phyloP scores from a whole-genome alignment of 176 grass and related monocot genomes.

The Rhynchospora breviuscula region DNA sequence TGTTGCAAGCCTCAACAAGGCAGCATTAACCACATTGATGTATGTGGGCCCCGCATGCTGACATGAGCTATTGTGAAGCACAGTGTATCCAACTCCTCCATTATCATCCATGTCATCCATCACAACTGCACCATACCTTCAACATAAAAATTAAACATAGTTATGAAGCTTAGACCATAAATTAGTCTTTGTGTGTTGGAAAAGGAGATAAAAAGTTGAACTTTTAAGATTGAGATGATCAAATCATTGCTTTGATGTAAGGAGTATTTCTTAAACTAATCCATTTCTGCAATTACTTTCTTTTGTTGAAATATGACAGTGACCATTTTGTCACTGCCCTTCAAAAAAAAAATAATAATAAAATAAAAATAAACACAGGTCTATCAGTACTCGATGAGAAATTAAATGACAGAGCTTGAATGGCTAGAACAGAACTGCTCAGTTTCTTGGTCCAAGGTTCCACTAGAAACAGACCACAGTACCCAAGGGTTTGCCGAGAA shows the following conservation, averaged over 20 bases:
- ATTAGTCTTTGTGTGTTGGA: not conserved
- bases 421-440: not conserved
- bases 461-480: not conserved
- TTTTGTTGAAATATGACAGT: too few species aligned
- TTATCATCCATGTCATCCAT: conserved; percentile 34
- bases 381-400: not conserved
- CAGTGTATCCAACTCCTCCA: conserved; percentile 40
- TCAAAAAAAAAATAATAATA: too few species aligned
- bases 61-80: conserved; percentile 50
- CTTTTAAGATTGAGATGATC: not conserved
- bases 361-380: not conserved
- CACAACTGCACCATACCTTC: conserved; percentile 44
- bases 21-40: conserved; percentile 45
- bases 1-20: conserved; percentile 36
- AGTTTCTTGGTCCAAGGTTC: not conserved
- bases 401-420: not conserved
- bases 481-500: not conserved
- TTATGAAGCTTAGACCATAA: not conserved
- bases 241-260: not conserved
- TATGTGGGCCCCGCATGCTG: conserved; percentile 46
- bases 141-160: conserved; percentile 9
- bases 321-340: too few species aligned
- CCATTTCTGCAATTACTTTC: too few species aligned
- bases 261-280: too few species aligned
- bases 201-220: not conserved